phyloP scores from a whole-genome alignment of 148 eudicot genomes.

The Pouteria glomerata region DNA sequence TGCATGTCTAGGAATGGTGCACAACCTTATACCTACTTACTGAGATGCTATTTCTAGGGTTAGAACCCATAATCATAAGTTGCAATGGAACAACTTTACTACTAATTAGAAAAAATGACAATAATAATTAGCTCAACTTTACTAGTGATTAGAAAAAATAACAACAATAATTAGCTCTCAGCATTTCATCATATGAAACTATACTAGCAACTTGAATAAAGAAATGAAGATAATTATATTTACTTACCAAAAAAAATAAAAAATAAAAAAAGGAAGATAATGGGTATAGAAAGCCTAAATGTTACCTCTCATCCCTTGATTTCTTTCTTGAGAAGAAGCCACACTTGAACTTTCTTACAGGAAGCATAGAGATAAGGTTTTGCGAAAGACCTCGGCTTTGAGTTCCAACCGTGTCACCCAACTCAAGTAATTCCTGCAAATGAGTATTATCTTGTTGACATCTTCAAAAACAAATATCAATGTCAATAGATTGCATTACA shows the following conservation, averaged over 20 bases:
- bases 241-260: too few species aligned
- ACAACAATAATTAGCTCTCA: not conserved
- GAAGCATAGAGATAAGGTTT: constrained; percentile 68
- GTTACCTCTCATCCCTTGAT: constrained; percentile 67
- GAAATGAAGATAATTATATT: too few species aligned
- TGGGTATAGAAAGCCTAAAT: not conserved
- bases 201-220: too few species aligned
- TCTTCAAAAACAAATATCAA: not conserved
- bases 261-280: not conserved
- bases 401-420: constrained; percentile 91
- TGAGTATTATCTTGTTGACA: not conserved
- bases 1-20: too few species aligned
- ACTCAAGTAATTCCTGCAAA: constrained; percentile 79
- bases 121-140: too few species aligned
- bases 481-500: not conserved
- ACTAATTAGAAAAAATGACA: too few species aligned
- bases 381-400: constrained; percentile 92
- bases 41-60: too few species aligned
- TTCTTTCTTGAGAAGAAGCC: constrained; percentile 70
- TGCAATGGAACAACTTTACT: too few species aligned
- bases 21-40: too few species aligned
- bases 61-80: too few species aligned
- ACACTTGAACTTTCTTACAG: constrained; percentile 71
- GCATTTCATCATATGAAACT: not conserved
- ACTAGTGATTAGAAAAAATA: not conserved